Evolutionary conservation across 495 filamentous ascomycete species (phyloP), one percentile per base, ranked within the genome.

Genomic region (Letharia lupina): DNA sequence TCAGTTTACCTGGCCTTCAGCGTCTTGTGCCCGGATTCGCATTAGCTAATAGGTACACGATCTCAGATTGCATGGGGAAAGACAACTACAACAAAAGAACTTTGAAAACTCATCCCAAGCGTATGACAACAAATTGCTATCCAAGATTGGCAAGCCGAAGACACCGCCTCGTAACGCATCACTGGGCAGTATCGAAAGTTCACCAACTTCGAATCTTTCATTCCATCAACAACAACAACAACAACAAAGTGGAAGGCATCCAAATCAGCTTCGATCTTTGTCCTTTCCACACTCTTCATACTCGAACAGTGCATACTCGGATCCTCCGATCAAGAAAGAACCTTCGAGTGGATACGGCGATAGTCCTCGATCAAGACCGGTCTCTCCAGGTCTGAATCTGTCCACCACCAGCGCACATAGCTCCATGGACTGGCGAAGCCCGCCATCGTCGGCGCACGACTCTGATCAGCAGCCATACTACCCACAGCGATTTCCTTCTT

Each of bases 121-220:
- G 39, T 94, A 94, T 71, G 91, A 95, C 70, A 87, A 87, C 72
- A 87, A 88, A 65, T 77, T 93, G 61, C 76, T 94, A 37, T 90
- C 89, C 57, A 93, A 89, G 72, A 87, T 86, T 79, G 79, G 89
- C 77, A 82, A 86, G 76, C 73, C 82, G 63, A 78, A 85, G 73
- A 83, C 85, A 68, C 68, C 83, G 47, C 81, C 85, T 69, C 77
- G 86, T 72, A 77, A 77, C 41, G 82, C 84, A 0, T 80, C 63
- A 11, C 66, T 59, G 68, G 39, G 74, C 74, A 59, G 74, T 74
- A 23, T 82, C 75, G 70, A 78, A 61, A 79, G 77, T 8, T 78
- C 83, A 15, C 74, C 73, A 2, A 75, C 77, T 48, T 82, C 81
- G 31, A 79, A 80, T 37, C 72, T 78, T 3, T 80, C 60, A 13